Evolutionary conservation across 805 yeast genomes (phyloP).

Genomic region (Metschnikowia peoriensis): DNA sequence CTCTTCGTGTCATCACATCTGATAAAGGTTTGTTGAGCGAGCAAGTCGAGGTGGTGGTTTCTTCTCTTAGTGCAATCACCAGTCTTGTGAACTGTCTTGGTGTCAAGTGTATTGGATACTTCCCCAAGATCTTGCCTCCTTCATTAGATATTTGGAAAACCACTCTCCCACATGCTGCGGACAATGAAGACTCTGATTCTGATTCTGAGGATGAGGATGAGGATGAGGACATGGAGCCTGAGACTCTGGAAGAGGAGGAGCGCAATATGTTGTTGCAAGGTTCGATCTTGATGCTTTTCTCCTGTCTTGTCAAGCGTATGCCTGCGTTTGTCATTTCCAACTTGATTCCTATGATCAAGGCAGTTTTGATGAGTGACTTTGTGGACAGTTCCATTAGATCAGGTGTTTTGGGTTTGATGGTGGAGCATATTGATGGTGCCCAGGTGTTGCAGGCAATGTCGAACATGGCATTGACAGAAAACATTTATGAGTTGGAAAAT

Average conservation of each 20-base stretch:
- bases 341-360: conserved; percentile 57
- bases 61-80: conserved; percentile 72
- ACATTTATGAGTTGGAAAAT: conserved; percentile 32
- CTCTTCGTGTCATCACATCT: conserved; percentile 50
- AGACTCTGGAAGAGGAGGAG: conserved; percentile 28
- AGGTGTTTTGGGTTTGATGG: conserved; percentile 58
- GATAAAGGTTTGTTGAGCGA: conserved; percentile 52
- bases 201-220: conserved; percentile 15
- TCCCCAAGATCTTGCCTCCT: conserved; percentile 82
- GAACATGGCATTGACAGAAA: conserved; percentile 54
- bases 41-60: conserved; percentile 62
- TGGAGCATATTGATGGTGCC: conserved; percentile 65
- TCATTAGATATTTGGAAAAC: conserved; percentile 57
- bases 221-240: conserved; percentile 9
- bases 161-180: conserved; percentile 18
- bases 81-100: conserved; percentile 74
- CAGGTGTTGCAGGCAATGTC: conserved; percentile 61
- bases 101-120: conserved; percentile 78
- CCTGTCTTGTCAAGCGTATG: conserved; percentile 74
- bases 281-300: conserved; percentile 66
- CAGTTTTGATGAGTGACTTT: conserved; percentile 54
- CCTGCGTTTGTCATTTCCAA: conserved; percentile 81
- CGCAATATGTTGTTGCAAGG: conserved; percentile 53
- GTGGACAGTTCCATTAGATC: conserved; percentile 62
- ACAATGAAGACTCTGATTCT: conserved; percentile 17